These are phyloP conservation scores for Hyaloperonospora arabidopsidis DNA, from an alignment of 352 stramenopile species.

Conservation along the genomic window DNA sequence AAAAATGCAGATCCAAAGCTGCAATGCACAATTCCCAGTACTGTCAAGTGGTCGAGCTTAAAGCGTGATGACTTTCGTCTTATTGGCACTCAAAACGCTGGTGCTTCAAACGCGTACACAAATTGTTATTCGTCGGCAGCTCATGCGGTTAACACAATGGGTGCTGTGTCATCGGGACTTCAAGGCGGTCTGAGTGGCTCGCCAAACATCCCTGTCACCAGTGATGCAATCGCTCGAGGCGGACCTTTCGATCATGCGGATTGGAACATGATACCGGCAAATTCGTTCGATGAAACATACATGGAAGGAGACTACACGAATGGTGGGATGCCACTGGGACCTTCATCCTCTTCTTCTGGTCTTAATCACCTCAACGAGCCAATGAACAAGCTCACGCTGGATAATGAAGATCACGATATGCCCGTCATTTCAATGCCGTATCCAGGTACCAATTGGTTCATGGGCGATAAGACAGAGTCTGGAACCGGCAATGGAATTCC, in stretches of 20 bases:
- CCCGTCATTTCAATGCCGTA: constrained; percentile 30
- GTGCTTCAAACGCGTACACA: constrained; percentile 4
- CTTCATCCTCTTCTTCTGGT: constrained; percentile 12
- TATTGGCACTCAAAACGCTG: background rate
- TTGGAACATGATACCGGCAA: constrained; percentile 28
- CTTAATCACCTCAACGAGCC: constrained; percentile 27
- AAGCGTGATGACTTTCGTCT: constrained; percentile 17
- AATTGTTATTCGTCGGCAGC: background rate
- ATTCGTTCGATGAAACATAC: constrained; percentile 34
- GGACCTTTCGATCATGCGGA: constrained; percentile 15
- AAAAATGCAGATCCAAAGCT: constrained; percentile 14
- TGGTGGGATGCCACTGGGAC: constrained; percentile 10
- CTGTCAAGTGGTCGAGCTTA: constrained; percentile 23
- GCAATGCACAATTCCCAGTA: constrained; percentile 16
- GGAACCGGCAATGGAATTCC: constrained; percentile 11
- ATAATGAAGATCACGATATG: constrained; percentile 22
- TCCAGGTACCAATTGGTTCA: constrained; percentile 29
- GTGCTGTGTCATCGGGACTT: background rate
- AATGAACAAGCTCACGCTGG: constrained; percentile 23
- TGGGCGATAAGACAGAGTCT: constrained; percentile 13
- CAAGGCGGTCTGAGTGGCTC: background rate
- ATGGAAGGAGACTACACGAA: constrained; percentile 25
- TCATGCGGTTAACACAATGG: constrained; percentile 1
- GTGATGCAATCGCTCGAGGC: constrained; percentile 5
- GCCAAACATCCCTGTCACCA: constrained; percentile 11